Evolutionary conservation across 305 asterid genomes (phyloP), one percentile per base, ranked within the genome.

Genomic region (Rubia peregrina): DNA sequence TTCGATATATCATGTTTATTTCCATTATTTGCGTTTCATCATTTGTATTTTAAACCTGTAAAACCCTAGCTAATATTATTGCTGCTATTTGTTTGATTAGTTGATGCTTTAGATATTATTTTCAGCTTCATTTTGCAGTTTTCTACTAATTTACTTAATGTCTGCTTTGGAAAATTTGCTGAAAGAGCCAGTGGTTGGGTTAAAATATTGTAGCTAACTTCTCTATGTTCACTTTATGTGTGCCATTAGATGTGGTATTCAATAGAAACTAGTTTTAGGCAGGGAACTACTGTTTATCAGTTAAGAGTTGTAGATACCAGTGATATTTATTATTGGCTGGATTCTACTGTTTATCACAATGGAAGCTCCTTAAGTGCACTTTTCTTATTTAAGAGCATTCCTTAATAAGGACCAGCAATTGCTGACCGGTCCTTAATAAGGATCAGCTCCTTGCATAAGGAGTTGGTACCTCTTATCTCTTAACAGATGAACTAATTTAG

Each of bases 31-130:
- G 41, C 41, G 0, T 0, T 38, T 38, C 41, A 38, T 5, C 41
- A 38, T 17, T 51, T 51, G 9, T 17, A 6, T 51, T n/a, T 49
- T 53, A 6, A 53, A 6, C 22, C 19, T 6, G 59, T 53, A 53
- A 73, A 77, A 70, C 78, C 74, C 78, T 57, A 73, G 68, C 6
- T 63, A 69, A 4, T 30, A 6, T 48, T 41, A 49, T 22, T 5
- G 8, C 43, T 24, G 53, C 26, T 24, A 42, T 33, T 68, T 12
- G 19, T 49, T 72, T 64, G 59, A 33, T 33, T 55, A 26, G 16
- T 53, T 53, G 24, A 11, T 40, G 14, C 11, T 57, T n/a, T 41
- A 22, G 42, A 57, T 70, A 63, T 40, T 69, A 42, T 16, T 59
- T 53, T 24, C 2, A 57, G 59, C 73, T 59, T 19, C 67, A 70